phyloP scores from a whole-genome alignment of 345 rosid genomes.

The Schrenkiella parvula region DNA sequence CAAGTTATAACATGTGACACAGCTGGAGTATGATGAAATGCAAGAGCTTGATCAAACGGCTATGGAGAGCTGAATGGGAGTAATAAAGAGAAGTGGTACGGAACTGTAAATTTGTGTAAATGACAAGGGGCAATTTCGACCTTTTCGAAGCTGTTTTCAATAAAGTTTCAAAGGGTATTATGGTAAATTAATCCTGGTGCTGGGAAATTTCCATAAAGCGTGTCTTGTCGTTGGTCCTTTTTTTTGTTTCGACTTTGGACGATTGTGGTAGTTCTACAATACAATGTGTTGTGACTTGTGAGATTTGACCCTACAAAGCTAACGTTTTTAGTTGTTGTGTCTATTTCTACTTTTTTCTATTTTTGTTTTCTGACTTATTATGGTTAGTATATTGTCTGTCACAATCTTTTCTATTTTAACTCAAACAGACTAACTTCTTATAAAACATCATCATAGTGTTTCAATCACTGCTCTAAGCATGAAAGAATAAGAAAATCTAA shows the following conservation, averaged over 20 bases:
- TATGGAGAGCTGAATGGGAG: constrained; percentile 36
- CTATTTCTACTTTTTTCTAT: neutral
- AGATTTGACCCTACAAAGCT: neutral
- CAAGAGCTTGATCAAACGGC: constrained; percentile 24
- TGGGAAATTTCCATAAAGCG: constrained; percentile 19
- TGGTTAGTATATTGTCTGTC: neutral
- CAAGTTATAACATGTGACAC: constrained; percentile 23
- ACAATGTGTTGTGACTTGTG: neutral
- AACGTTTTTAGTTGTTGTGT: neutral
- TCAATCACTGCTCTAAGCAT: too few relatives aligned
- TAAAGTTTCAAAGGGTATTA: constrained; percentile 13
- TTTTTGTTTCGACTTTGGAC: neutral
- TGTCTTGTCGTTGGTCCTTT: constrained; percentile 3
- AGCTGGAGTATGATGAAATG: constrained; percentile 66
- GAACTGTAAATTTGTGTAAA: constrained; percentile 23
- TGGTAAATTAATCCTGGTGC: constrained; percentile 22
- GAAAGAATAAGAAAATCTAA: too few relatives aligned
- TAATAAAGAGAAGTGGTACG: neutral
- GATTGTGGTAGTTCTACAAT: neutral
- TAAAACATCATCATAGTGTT: too few relatives aligned
- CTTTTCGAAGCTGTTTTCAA: constrained; percentile 24
- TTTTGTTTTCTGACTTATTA: neutral
- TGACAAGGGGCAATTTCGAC: constrained; percentile 7
- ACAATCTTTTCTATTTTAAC: too few relatives aligned
- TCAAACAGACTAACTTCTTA: too few relatives aligned